Base-by-base conservation (phyloP, 768 basidiomycete species). In the Gymnopilus junonius region DNA sequence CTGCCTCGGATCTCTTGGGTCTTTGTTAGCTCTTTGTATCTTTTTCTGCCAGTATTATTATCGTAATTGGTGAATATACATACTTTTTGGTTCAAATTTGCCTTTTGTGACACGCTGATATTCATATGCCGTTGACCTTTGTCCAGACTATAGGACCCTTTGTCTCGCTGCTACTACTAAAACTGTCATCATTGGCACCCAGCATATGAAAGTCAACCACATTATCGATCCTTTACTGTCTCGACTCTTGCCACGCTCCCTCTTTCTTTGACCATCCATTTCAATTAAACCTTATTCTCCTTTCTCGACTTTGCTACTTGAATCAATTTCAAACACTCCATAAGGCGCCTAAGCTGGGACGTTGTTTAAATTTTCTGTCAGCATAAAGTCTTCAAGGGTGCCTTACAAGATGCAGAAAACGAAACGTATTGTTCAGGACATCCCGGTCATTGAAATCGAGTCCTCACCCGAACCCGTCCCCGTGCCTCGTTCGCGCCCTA, bases 381-480 rank as follows among this genome's bases (percentile, higher is more conserved):
- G 17, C 20, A 6, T 20, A 42, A 42, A 42, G 17, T 5, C 2
- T n/a, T 17, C 5, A 27, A 48, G 27, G 27, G 29, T 1, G n/a
- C 7, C 48, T 17, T 5, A 15, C 27, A 51, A 51, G 17, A 51
- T 51, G 48, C 29, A 14, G 17, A 32, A 20, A 29, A 8, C 48
- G 32, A 51, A 51, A n/a, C 48, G 29, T 27, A 25, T 29, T 20
- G 32, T 35, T 54, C 35, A 39, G 8, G 54, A 55, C 35, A 8
- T 27, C 6, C 7, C 37, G 3, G 59, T 66, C 14, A 66, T 66
- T 42, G 65, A 66, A 40, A 60, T 66, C 21, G 62, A 58, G 5
- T 66, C 65, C 17, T 66, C 65, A 7, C 65, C 65, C 17, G 65
- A 66, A 39, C 60, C 64, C 23, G 45, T 21, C 21, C 55, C 50